Evolutionary conservation across 495 filamentous ascomycete genomes (phyloP).

Genomic region (Penicillium cosmopolitanum): DNA sequence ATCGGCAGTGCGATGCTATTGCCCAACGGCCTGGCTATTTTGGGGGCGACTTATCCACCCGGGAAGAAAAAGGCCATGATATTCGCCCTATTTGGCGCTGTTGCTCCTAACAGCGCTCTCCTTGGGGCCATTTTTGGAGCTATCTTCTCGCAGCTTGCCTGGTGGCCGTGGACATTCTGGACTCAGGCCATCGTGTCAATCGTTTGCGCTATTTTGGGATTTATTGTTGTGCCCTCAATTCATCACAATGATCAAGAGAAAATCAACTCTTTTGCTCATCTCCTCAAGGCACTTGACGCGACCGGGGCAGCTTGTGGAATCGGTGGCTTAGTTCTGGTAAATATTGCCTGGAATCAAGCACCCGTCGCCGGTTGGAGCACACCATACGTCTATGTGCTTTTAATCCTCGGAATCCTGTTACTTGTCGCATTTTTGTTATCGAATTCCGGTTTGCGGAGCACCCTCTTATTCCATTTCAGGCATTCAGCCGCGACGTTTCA

Average conservation of each 20-base stretch:
- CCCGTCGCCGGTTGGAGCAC: slow-evolving; percentile 48
- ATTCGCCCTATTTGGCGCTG: slow-evolving; percentile 66
- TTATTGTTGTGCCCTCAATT: slow-evolving; percentile 53
- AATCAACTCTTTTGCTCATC: slow-evolving; percentile 7
- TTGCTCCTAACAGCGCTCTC: slow-evolving; percentile 58
- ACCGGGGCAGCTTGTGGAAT: slow-evolving; percentile 58
- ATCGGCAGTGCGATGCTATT: slow-evolving; percentile 64
- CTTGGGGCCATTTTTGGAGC: slow-evolving; percentile 53
- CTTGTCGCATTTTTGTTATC: slow-evolving; percentile 42
- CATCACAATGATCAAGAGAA: slow-evolving; percentile 18
- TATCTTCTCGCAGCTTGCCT: slow-evolving; percentile 55
- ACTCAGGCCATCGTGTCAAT: slow-evolving; percentile 51
- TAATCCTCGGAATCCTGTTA: slow-evolving; percentile 49
- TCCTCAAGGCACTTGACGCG: slow-evolving; percentile 47
- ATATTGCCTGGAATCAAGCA: slow-evolving; percentile 57
- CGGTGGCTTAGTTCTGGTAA: slow-evolving; percentile 57
- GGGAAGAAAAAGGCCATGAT: slow-evolving; percentile 64
- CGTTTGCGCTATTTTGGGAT: slow-evolving; percentile 40
- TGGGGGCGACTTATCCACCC: slow-evolving; percentile 58
- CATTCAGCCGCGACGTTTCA: slow-evolving; percentile 39
- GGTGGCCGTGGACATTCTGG: slow-evolving; percentile 75
- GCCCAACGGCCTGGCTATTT: slow-evolving; percentile 65
- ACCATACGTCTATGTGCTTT: slow-evolving; percentile 48
- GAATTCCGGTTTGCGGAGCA: slow-evolving; percentile 39
- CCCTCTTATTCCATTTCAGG: slow-evolving; percentile 51